These are phyloP conservation scores for Daedaleopsis sinensis DNA, from an alignment of 768 basidiomycete genomes.

Conservation along the genomic window DNA sequence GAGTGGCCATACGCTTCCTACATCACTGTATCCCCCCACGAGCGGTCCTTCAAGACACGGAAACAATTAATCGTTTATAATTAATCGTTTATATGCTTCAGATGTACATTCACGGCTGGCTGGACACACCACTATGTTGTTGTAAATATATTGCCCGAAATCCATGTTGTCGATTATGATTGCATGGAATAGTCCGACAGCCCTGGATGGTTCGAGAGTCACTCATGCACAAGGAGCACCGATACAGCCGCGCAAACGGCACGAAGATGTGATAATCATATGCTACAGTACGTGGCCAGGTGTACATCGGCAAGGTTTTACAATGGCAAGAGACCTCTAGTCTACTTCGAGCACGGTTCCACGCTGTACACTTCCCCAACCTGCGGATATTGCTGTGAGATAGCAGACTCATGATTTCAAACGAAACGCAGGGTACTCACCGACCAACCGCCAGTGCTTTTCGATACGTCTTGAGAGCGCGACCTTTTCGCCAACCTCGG, in stretches of 20 bases:
- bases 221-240: too few relatives aligned
- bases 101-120: too few relatives aligned
- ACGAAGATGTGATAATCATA: slow-evolving; percentile 10
- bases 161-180: too few relatives aligned
- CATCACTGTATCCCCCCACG: too few relatives aligned
- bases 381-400: slow-evolving; percentile 29
- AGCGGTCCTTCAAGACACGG: too few relatives aligned
- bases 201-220: too few relatives aligned
- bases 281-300: slow-evolving; percentile 26
- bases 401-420: slow-evolving; percentile 5
- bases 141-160: too few relatives aligned
- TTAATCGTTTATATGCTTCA: too few relatives aligned
- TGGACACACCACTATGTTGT: too few relatives aligned
- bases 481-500: slow-evolving; percentile 97
- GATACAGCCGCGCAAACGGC: slow-evolving; percentile 5
- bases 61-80: too few relatives aligned
- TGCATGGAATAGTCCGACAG: too few relatives aligned
- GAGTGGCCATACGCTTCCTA: too few relatives aligned
- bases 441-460: slow-evolving; percentile 97
- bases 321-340: slow-evolving; percentile 30
- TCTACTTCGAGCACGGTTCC: slow-evolving; percentile 84
- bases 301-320: slow-evolving; percentile 6
- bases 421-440: slow-evolving; percentile 48
- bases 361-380: slow-evolving; percentile 82
- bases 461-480: slow-evolving; percentile 93